Base-by-base conservation (phyloP, 148 eudicot genomes). In the Persicaria maculosa region DNA sequence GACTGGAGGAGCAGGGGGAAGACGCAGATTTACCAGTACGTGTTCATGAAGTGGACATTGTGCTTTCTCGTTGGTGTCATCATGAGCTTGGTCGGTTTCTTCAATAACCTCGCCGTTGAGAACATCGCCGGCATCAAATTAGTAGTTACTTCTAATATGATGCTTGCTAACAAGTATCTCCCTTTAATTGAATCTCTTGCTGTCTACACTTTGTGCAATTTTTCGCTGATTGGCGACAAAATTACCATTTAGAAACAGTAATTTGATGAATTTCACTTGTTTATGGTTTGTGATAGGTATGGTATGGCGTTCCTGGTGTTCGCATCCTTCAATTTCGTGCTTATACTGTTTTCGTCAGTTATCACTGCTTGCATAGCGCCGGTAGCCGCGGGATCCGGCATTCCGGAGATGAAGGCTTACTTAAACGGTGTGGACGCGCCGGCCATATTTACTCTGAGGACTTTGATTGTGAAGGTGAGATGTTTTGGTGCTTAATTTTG, bases 361-460 rank as follows among this genome's bases (percentile, higher is more conserved):
- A 84, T 91, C 54, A 91, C 98, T 54, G 88, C 88, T 44, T 81
- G 89, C 72, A 71, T 91, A 74, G 83, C 97, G 4, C 98, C 97
- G 8, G 93, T 86, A 47, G 93, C 98, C 52, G 95, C 97, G 79
- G 98, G 98, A 67, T 94, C 98, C 11, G 98, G 98, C 36, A 87
- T 94, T 75, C 97, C 98, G 4, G 98, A 94, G 85, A 93, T 94
- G 44, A 94, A 94, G 86, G 98, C 96, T 22, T 94, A 91, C 82
- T 80, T 94, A 77, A 94, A 94, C 83, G 98, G 98, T n/a, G 97
- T 94, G 69, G 97, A 94, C 78, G 93, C 97, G 2, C 97, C 98
- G 15, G 90, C 81, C 64, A 85, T 91, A 73, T 89, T 91, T 81
- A 86, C 97, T 52, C 40, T 87, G 5, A 82, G 84, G 74, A 91